These are phyloP conservation scores for Metschnikowia corniflorae DNA, from an alignment of 805 yeast genomes.

Conservation along the genomic window DNA sequence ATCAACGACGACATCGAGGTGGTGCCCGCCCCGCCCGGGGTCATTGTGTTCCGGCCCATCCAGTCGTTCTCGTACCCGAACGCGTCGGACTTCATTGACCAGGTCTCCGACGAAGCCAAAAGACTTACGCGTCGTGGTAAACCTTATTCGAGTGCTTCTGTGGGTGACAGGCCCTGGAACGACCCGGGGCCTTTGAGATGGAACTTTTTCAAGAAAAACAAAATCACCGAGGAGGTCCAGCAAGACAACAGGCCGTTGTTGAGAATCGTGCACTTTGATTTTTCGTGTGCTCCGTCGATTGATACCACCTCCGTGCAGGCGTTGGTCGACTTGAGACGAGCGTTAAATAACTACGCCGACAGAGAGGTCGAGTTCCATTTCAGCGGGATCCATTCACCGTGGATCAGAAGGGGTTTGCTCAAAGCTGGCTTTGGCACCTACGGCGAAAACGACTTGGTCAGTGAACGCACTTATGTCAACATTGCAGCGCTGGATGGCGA, in stretches of 20 bases:
- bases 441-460: constrained; percentile 37
- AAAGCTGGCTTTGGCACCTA: constrained; percentile 74
- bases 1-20: constrained; percentile 57
- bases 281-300: constrained; percentile 67
- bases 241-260: constrained; percentile 59
- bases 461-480: constrained; percentile 40
- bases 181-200: constrained; percentile 67
- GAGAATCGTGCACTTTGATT: constrained; percentile 74
- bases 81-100: constrained; percentile 68
- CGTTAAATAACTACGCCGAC: constrained; percentile 70
- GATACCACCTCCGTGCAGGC: constrained; percentile 82
- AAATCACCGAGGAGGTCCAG: constrained; percentile 19
- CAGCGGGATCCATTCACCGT: constrained; percentile 77
- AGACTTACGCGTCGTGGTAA: constrained; percentile 59
- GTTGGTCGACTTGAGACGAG: constrained; percentile 69
- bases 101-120: constrained; percentile 64
- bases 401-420: constrained; percentile 77
- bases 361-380: constrained; percentile 87
- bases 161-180: constrained; percentile 85
- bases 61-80: constrained; percentile 84
- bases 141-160: constrained; percentile 28
- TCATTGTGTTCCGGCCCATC: constrained; percentile 75
- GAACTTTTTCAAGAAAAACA: constrained; percentile 22
- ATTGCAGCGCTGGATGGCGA: constrained; percentile 32
- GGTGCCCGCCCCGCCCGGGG: constrained; percentile 85